Conservation (phyloP, 2,329 filamentous ascomycete genomes). For the Phialemonium atrogriseum region DNA sequence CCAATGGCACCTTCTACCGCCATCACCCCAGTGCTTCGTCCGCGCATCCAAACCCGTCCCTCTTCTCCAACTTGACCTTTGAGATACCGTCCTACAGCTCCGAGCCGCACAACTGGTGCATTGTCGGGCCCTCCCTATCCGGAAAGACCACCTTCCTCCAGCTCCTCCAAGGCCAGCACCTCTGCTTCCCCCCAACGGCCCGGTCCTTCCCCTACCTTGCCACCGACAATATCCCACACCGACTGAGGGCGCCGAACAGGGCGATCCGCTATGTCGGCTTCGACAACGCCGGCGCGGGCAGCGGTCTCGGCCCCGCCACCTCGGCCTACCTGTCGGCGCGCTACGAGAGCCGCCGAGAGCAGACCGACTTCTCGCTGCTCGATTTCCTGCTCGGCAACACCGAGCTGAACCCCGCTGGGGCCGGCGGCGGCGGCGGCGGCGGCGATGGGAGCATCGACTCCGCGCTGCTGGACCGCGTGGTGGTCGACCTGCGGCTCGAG, state of each 20-base stretch:
- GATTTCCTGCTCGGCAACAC: slow-evolving; percentile 80
- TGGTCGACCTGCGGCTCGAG: slow-evolving; percentile 60
- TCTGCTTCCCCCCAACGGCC: slow-evolving; percentile 67
- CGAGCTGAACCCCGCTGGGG: slow-evolving; percentile 65
- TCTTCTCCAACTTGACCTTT: slow-evolving; percentile 68
- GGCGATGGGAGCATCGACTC: slow-evolving; percentile 40
- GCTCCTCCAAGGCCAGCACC: slow-evolving; percentile 64
- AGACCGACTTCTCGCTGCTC: slow-evolving; percentile 75
- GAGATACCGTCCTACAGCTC: slow-evolving; percentile 51
- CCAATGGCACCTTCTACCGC: slow-evolving; percentile 76
- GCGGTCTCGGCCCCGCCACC: slow-evolving; percentile 42
- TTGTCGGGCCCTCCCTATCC: slow-evolving; percentile 70
- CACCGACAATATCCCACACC: slow-evolving; percentile 46
- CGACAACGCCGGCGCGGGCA: slow-evolving; percentile 57
- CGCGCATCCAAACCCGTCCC: slow-evolving; percentile 53
- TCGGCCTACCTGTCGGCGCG: slow-evolving; percentile 80
- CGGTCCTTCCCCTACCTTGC: slow-evolving; percentile 74
- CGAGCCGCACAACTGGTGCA: slow-evolving; percentile 63
- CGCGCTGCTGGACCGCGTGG: slow-evolving; percentile 50
- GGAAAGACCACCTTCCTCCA: slow-evolving; percentile 80
- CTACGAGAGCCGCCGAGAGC: slow-evolving; percentile 82
- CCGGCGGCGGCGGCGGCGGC: slow-evolving; percentile 22
- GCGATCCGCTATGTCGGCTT: slow-evolving; percentile 91
- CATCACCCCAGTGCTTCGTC: slow-evolving; percentile 53
- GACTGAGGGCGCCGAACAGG: slow-evolving; percentile 49